These are phyloP conservation scores for Verticillium alfalfae DNA, from an alignment of 2,329 filamentous ascomycete species.

Conservation along the genomic window DNA sequence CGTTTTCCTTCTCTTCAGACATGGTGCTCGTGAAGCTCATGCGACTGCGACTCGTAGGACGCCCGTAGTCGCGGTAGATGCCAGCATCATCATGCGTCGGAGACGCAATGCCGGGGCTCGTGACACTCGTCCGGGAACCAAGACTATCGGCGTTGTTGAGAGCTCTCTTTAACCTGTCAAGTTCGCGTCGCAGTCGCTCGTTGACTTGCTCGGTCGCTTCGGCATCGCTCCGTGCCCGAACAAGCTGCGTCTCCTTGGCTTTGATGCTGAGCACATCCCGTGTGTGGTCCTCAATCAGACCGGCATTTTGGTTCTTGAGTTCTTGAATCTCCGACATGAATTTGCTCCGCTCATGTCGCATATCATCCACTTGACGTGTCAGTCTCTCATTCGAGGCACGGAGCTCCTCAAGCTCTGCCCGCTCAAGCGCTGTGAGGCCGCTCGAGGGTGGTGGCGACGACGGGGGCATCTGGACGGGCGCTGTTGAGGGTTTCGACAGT, in stretches of 20 bases:
- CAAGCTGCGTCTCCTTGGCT: slow-evolving; percentile 95
- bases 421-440: slow-evolving; percentile 72
- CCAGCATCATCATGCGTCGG: slow-evolving; percentile 54
- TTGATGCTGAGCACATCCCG: slow-evolving; percentile 94
- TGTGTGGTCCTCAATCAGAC: slow-evolving; percentile 95
- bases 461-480: slow-evolving; percentile 40
- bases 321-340: slow-evolving; percentile 85
- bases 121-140: slow-evolving; percentile 18
- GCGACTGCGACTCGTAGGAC: slow-evolving; percentile 36
- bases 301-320: slow-evolving; percentile 93
- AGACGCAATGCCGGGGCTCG: slow-evolving; percentile 28
- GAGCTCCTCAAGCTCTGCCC: slow-evolving; percentile 87
- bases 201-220: slow-evolving; percentile 85
- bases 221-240: slow-evolving; percentile 82
- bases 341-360: slow-evolving; percentile 75
- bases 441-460: slow-evolving; percentile 55
- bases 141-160: slow-evolving; percentile 57
- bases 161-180: slow-evolving; percentile 90
- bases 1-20: slow-evolving; percentile 76
- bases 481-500: slow-evolving; percentile 65
- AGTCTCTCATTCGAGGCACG: slow-evolving; percentile 78
- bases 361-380: slow-evolving; percentile 68
- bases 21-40: slow-evolving; percentile 60
- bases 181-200: slow-evolving; percentile 77
- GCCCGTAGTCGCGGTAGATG: slow-evolving; percentile 49